Percentiles rank a stretch among this genome's conserved stretches.
Conservation (phyloP, 352 stramenopile genomes). For the Phytophthora megakarya region DNA sequence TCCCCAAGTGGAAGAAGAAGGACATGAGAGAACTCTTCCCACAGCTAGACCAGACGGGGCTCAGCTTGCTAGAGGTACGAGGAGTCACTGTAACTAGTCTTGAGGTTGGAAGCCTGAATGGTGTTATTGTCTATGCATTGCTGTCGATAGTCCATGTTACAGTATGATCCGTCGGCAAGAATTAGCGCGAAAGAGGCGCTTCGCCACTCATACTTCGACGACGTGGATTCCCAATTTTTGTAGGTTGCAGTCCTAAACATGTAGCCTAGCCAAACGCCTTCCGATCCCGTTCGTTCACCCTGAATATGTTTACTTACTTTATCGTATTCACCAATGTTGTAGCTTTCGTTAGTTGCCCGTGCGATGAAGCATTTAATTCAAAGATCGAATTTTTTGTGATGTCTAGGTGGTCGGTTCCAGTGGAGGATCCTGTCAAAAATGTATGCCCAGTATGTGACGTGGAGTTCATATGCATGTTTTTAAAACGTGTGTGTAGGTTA, state of each 20-base stretch:
- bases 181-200: conserved; percentile 86
- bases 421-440: neutral
- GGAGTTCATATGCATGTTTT: neutral
- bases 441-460: neutral
- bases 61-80: conserved; percentile 70
- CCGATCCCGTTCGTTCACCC: conserved; percentile 8
- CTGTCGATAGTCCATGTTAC: conserved; percentile 63
- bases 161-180: conserved; percentile 67
- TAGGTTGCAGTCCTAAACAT: conserved; percentile 44
- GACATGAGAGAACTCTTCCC: conserved; percentile 69
- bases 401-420: neutral
- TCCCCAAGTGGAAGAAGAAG: conserved; percentile 96
- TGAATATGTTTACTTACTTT: conserved; percentile 36
- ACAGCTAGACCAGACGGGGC: conserved; percentile 55
- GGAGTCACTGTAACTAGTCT: neutral
- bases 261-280: conserved; percentile 9
- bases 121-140: neutral
- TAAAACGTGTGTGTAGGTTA: neutral
- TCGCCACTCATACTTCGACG: conserved; percentile 85
- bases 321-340: conserved; percentile 20
- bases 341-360: conserved; percentile 1
- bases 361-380: neutral
- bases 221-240: conserved; percentile 75
- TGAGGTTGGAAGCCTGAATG: neutral
- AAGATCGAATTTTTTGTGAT: conserved; percentile 7